phyloP scores from a whole-genome alignment of 192 early-diverging fungal species.

The Podila minutissima region DNA sequence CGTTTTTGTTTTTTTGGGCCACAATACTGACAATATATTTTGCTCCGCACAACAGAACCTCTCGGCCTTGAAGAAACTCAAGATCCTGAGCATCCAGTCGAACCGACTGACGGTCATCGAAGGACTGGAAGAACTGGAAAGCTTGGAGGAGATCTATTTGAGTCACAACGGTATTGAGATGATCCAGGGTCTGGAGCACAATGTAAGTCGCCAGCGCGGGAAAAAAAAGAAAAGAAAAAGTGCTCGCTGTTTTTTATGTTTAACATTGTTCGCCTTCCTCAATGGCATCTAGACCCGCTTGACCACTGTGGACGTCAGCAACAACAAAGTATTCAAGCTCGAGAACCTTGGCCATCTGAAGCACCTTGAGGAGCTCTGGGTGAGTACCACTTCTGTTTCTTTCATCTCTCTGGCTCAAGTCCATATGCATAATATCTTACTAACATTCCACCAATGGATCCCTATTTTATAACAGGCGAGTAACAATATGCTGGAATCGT shows the following conservation, averaged over 20 bases:
- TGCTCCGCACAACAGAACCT: constrained; percentile 60
- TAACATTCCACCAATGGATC: too few relatives aligned
- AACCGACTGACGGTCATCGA: constrained; percentile 86
- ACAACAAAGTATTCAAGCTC: constrained; percentile 79
- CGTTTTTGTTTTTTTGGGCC: neutral
- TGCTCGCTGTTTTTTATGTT: neutral
- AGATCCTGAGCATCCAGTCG: constrained; percentile 83
- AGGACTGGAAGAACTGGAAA: constrained; percentile 72
- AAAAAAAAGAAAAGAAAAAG: neutral
- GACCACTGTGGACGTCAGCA: constrained; percentile 86
- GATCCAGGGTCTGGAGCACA: constrained; percentile 84
- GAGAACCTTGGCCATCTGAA: constrained; percentile 77
- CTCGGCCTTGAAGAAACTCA: constrained; percentile 67
- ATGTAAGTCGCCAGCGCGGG: constrained; percentile 50
- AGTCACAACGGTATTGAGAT: constrained; percentile 88
- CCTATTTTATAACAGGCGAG: constrained; percentile 59
- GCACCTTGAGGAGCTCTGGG: constrained; percentile 91
- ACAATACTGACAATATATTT: neutral
- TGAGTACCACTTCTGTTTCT: constrained; percentile 25
- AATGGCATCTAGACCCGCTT: constrained; percentile 59
- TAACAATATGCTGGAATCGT: constrained; percentile 79
- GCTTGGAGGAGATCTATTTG: constrained; percentile 91
- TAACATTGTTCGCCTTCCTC: neutral
- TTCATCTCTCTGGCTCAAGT: too few relatives aligned
- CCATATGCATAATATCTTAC: too few relatives aligned